These are phyloP conservation scores for Gossypium sturtianum DNA, from an alignment of 345 rosid species.

Conservation along the genomic window DNA sequence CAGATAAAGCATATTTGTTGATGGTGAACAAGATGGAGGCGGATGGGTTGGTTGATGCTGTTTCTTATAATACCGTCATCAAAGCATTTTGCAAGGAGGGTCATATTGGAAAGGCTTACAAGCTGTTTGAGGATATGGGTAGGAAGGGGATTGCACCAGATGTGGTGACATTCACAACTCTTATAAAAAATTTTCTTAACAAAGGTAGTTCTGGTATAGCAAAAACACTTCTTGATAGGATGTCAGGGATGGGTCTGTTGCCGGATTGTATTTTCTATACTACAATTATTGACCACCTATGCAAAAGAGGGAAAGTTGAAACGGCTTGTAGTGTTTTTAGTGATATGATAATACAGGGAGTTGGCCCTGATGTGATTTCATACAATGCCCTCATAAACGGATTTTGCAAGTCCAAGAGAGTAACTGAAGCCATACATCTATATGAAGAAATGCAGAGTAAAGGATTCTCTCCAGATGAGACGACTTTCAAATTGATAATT, in stretches of 20 bases:
- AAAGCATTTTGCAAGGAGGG: slow-evolving; percentile 47
- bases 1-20: slow-evolving; percentile 49
- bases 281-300: slow-evolving; percentile 58
- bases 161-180: slow-evolving; percentile 72
- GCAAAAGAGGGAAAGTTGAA: slow-evolving; percentile 66
- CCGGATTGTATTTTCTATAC: slow-evolving; percentile 78
- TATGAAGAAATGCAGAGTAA: slow-evolving; percentile 65
- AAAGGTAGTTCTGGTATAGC: slow-evolving; percentile 56
- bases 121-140: slow-evolving; percentile 69
- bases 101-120: slow-evolving; percentile 45
- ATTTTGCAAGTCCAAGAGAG: slow-evolving; percentile 59
- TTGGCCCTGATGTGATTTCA: slow-evolving; percentile 61
- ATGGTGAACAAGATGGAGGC: slow-evolving; percentile 60
- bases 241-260: slow-evolving; percentile 48
- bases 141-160: slow-evolving; percentile 48
- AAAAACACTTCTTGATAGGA: slow-evolving; percentile 61
- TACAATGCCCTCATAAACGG: slow-evolving; percentile 39
- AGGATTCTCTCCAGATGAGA: slow-evolving; percentile 69
- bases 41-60: slow-evolving; percentile 61
- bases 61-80: slow-evolving; percentile 78
- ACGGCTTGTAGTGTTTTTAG: slow-evolving; percentile 48
- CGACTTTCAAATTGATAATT: slow-evolving; percentile 76
- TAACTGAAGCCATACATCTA: slow-evolving; percentile 51
- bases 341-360: slow-evolving; percentile 70
- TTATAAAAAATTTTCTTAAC: slow-evolving; percentile 62